Percentiles rank a stretch among this genome's conserved stretches.
Evolutionary conservation across 1,284 basidiomycete species (phyloP).

Genomic region (Puccinia triticina): DNA sequence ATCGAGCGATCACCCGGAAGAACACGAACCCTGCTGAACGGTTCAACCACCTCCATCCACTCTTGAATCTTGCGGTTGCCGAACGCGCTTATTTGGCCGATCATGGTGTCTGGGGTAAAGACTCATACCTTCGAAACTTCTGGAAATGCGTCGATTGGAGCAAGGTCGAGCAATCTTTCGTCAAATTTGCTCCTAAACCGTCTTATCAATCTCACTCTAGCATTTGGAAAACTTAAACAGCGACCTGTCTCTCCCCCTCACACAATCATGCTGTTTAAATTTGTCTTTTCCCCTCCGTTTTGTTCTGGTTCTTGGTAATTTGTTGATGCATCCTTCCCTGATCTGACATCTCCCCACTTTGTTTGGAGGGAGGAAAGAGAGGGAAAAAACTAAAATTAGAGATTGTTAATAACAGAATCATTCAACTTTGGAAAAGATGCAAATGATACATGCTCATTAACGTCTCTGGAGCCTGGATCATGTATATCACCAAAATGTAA

Average conservation of each 20-base stretch:
- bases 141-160: slow-evolving; percentile 87
- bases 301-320: background rate
- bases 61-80: slow-evolving; percentile 9
- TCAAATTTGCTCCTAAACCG: slow-evolving; percentile 15
- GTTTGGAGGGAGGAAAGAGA: background rate
- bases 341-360: background rate
- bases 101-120: slow-evolving; percentile 85
- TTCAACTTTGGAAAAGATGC: too few relatives aligned
- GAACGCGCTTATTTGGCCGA: slow-evolving; percentile 36
- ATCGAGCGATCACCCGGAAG: slow-evolving; percentile 21
- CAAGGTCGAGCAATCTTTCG: slow-evolving; percentile 67
- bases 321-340: background rate
- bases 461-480: too few relatives aligned
- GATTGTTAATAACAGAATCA: too few relatives aligned
- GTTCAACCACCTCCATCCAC: slow-evolving; percentile 40
- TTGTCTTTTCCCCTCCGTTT: background rate
- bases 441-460: too few relatives aligned
- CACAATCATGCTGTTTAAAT: background rate
- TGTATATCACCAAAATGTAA: too few relatives aligned
- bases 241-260: background rate
- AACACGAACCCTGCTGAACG: slow-evolving; percentile 14
- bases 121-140: slow-evolving; percentile 83
- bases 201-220: slow-evolving; percentile 31
- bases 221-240: slow-evolving; percentile 30
- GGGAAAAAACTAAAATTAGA: too few relatives aligned